Evolutionary conservation across 768 basidiomycete genomes (phyloP).

Genomic region (Rhodosporidiobolus sp.): DNA sequence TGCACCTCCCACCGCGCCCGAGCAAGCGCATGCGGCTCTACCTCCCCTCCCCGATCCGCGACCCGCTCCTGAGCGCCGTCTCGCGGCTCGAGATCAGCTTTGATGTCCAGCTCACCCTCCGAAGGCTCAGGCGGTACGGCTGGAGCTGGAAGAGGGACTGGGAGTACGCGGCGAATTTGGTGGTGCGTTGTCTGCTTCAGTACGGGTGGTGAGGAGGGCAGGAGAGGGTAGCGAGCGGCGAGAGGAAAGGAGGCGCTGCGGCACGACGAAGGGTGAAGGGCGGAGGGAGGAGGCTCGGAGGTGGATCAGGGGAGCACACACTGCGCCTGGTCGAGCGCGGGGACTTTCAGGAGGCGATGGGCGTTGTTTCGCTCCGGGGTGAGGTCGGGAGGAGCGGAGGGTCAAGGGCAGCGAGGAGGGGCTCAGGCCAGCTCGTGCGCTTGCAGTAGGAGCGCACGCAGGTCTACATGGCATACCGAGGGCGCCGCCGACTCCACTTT

Average conservation of each 20-base stretch:
- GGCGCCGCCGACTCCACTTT: too few relatives aligned
- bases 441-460: too few relatives aligned
- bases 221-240: neutral
- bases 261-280: too few relatives aligned
- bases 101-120: constrained; percentile 33
- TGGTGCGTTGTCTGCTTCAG: neutral
- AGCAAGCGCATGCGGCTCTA: constrained; percentile 14
- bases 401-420: too few relatives aligned
- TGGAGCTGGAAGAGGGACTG: constrained; percentile 39
- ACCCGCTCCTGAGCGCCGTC: constrained; percentile 33
- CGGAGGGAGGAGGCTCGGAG: too few relatives aligned
- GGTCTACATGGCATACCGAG: too few relatives aligned
- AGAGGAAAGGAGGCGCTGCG: neutral
- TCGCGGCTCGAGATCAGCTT: constrained; percentile 41
- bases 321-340: too few relatives aligned
- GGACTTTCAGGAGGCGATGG: too few relatives aligned
- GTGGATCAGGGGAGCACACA: too few relatives aligned
- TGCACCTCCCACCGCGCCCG: neutral
- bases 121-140: constrained; percentile 34
- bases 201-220: neutral
- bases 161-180: constrained; percentile 22
- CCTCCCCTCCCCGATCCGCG: constrained; percentile 18
- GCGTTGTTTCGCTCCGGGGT: too few relatives aligned
- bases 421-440: too few relatives aligned
- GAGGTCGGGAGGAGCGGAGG: too few relatives aligned